Base-by-base conservation (phyloP, 371 early-diverging fungal species). In the Chytridium lagenaria region DNA sequence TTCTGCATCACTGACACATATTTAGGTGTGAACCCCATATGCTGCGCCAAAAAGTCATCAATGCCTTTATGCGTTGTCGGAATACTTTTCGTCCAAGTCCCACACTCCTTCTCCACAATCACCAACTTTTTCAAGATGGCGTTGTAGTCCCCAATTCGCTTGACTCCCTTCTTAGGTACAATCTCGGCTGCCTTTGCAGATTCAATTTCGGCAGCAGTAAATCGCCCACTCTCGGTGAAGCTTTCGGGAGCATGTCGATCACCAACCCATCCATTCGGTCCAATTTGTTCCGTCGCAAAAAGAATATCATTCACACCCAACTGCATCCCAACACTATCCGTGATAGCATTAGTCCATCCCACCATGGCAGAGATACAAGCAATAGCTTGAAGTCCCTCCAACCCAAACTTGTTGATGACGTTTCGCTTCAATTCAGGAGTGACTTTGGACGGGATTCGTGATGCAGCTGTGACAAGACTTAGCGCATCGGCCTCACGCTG, bases 1-100 rank as follows among this genome's bases (percentile, higher is more conserved):
- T 57, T 57, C 26, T 63, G n/a, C 15, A 57, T 7, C 5, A 5
- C 5, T 5, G 12, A 7, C 5, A 57, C 37, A 79, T 79, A 74
- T 79, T 15, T 15, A 26, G 57, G 22, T 37, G 50, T 5, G 61
- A 76, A 33, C 26, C 61, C 31, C 44, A 44, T 44, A 44, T 44
- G 44, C 19, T 44, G 44, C 12, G 44, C 44, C 44, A 44, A 12
- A 7, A 7, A 44, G 19, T 44, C 44, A 44, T 44, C 44, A 44
- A 44, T 7, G 19, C 12, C 44, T 19, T 19, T 44, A 19, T 44
- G 44, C 7, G 44, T 12, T 7, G 44, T 44, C 19, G 44, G 44
- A 19, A 44, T 44, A 44, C 12, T 19, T 44, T 44, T 44, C 12
- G 44, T 44, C 44, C 44, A 44, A 44, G 44, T 19, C 12, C 7